Evolutionary conservation across 2,329 filamentous ascomycete species (phyloP), one percentile per base, ranked within the genome.

Genomic region (Onygenales sp.): DNA sequence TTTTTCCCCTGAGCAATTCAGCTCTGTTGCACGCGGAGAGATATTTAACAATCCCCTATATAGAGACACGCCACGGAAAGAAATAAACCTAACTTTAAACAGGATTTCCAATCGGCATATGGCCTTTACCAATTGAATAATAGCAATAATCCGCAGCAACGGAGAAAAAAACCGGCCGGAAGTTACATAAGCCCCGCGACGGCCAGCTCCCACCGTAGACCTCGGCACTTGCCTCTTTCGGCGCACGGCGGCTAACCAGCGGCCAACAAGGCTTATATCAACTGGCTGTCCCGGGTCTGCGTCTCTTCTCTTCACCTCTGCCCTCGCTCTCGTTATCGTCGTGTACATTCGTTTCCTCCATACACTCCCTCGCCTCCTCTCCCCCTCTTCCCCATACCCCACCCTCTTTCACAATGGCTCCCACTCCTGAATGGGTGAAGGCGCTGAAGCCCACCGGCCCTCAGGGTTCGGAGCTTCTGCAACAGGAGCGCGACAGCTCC

Each of bases 381-480:
- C 3, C 14, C 14, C 14, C 9, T 39, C n/a, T 4, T 27, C 33
- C 46, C 14, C 33, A 10, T 32, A 32, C 17, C 40, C 40, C 40
- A 32, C 33, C 31, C 48, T 32, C n/a, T 31, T 14, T 48, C 32
- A 63, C 40, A 31, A 71, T 71, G 69, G 63, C 68, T 56, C 66
- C 71, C 56, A 69, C 76, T 59, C 81, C 81, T 40, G 73, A 78
- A 68, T 87, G 84, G 84, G 84, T 87, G 61, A 81, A 83, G 68
- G 76, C 79, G 59, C 74, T 87, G 59, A 82, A 78, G 73, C 83
- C 83, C 37, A 76, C 85, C 2, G 79, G 79, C 53, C 82, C 83
- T 4, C 85, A 88, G 61, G 86, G 86, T 57, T 75, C 77, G 40
- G 84, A 88, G 63, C 77, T 90, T 47, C 80, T 90, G 52, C 68